A percentile compares a stretch with the other conserved stretches of the same genome.
These are phyloP conservation scores for Biscogniauxia marginata DNA, from an alignment of 2,329 filamentous ascomycete species.

Conservation along the genomic window DNA sequence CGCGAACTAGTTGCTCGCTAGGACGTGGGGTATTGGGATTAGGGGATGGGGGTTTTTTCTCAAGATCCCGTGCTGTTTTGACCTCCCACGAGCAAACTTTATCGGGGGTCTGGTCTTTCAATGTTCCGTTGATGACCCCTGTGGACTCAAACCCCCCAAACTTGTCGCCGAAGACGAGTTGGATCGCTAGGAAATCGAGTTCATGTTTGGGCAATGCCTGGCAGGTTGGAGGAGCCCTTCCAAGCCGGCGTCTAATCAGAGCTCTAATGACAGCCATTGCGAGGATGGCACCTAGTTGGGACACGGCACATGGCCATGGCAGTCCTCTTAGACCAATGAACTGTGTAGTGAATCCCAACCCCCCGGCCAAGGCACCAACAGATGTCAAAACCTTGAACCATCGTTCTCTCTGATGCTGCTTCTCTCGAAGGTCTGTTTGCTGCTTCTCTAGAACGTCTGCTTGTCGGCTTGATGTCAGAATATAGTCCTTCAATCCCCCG, in stretches of 20 bases:
- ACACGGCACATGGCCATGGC: conserved; percentile 3
- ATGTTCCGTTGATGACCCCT: neutral
- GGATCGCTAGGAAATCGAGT: neutral
- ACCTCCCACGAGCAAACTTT: neutral
- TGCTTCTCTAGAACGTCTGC: neutral
- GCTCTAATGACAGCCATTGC: conserved; percentile 3
- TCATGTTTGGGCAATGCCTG: neutral
- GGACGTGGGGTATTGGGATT: no score
- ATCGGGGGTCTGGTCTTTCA: neutral
- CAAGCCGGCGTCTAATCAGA: conserved; percentile 1
- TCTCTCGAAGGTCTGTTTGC: neutral
- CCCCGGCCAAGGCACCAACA: neutral
- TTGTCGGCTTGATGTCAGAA: conserved; percentile 6
- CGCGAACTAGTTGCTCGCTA: neutral
- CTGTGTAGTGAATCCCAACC: conserved; percentile 1
- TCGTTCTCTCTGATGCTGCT: no score
- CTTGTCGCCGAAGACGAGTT: neutral
- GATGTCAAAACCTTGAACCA: neutral
- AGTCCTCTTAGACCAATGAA: conserved; percentile 3
- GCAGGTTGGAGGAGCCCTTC: neutral
- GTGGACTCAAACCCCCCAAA: neutral
- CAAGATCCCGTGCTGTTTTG: neutral
- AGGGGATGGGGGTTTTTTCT: no score
- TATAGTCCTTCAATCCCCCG: conserved; percentile 1
- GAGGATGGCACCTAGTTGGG: conserved; percentile 1